Conservation (phyloP, 805 yeast species). For the Zygotorulaspora chibaensis region DNA sequence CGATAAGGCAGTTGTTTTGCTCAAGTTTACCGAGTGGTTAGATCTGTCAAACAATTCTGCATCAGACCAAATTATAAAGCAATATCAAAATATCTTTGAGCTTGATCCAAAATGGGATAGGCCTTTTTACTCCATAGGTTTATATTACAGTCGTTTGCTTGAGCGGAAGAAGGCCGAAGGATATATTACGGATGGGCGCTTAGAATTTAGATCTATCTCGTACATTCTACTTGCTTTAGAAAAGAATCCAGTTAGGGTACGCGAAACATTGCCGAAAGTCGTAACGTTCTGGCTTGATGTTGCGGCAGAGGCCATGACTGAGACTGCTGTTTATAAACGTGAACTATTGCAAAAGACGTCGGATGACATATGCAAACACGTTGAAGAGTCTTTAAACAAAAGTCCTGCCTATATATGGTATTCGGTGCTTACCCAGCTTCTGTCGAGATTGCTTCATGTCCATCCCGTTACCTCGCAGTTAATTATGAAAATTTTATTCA, state of each 20-base stretch:
- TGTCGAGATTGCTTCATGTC: slow-evolving; percentile 71
- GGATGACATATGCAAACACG: slow-evolving; percentile 45
- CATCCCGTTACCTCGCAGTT: slow-evolving; percentile 52
- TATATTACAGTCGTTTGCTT: slow-evolving; percentile 69
- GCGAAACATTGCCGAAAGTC: slow-evolving; percentile 86
- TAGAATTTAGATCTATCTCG: slow-evolving; percentile 31
- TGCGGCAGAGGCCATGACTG: slow-evolving; percentile 34
- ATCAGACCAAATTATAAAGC: slow-evolving; percentile 63
- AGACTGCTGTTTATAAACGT: slow-evolving; percentile 27
- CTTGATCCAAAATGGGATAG: slow-evolving; percentile 64
- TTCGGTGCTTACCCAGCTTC: slow-evolving; percentile 76
- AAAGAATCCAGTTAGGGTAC: slow-evolving; percentile 52
- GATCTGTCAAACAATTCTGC: slow-evolving; percentile 81
- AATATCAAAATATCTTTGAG: slow-evolving; percentile 57
- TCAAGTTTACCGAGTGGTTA: slow-evolving; percentile 84
- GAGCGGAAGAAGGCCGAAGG: slow-evolving; percentile 55
- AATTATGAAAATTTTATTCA: slow-evolving; percentile 53
- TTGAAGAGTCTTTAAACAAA: slow-evolving; percentile 41
- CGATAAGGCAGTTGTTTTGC: slow-evolving; percentile 44
- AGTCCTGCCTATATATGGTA: slow-evolving; percentile 67
- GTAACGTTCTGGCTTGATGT: slow-evolving; percentile 89
- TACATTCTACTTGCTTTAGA: slow-evolving; percentile 31
- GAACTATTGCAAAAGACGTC: slow-evolving; percentile 35
- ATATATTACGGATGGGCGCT: slow-evolving; percentile 26
- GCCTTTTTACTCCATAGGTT: slow-evolving; percentile 75